Evolutionary conservation across 306 rosid genomes (phyloP).

Genomic region (Senna tora): DNA sequence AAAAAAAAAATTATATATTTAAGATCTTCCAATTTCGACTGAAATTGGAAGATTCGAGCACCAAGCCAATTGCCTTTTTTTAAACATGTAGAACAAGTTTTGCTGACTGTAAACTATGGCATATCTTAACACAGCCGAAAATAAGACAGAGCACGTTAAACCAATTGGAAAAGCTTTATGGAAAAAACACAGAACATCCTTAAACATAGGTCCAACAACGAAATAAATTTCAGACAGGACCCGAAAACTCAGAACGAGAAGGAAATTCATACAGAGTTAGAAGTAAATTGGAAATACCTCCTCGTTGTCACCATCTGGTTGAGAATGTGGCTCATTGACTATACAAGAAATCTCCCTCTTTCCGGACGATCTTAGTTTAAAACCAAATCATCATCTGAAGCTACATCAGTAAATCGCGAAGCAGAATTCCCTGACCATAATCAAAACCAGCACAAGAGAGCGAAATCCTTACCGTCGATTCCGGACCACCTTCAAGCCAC

Average conservation of each 20-base stretch:
- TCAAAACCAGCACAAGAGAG: slow-evolving; percentile 6
- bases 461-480: slow-evolving; percentile 48
- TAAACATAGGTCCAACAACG: too few relatives aligned
- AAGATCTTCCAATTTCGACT: too few relatives aligned
- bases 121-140: too few relatives aligned
- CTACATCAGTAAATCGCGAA: slow-evolving; percentile 6
- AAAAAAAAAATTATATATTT: too few relatives aligned
- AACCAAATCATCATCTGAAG: slow-evolving; percentile 24
- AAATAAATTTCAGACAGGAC: too few relatives aligned
- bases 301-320: slow-evolving; percentile 60
- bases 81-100: too few relatives aligned
- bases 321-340: slow-evolving; percentile 57
- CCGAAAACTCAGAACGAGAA: neutral
- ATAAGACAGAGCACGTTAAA: too few relatives aligned
- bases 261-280: slow-evolving; percentile 13
- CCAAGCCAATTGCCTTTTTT: too few relatives aligned
- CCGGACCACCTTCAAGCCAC: slow-evolving; percentile 44
- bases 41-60: too few relatives aligned
- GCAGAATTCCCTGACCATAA: neutral
- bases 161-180: too few relatives aligned
- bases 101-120: too few relatives aligned
- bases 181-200: too few relatives aligned
- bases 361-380: slow-evolving; percentile 35
- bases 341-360: slow-evolving; percentile 64
- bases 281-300: slow-evolving; percentile 54